Percentiles rank a stretch among this genome's conserved stretches.
These are phyloP conservation scores for Penicillium longicatenatum DNA, from an alignment of 495 filamentous ascomycete species.

Conservation along the genomic window DNA sequence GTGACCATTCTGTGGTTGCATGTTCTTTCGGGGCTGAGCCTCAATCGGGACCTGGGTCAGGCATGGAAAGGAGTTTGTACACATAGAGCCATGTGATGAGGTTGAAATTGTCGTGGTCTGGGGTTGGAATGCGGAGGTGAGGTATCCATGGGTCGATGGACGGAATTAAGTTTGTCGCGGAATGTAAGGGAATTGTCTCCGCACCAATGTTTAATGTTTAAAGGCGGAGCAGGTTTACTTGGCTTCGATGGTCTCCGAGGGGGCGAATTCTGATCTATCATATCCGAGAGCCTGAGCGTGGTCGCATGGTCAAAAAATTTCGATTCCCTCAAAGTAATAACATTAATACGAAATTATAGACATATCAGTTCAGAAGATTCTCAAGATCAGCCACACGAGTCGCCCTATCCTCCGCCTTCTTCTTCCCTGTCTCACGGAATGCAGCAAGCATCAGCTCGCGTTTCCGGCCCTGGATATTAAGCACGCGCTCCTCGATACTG, in stretches of 20 bases:
- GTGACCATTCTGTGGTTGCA: conserved; percentile 1
- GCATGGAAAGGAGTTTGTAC: background rate
- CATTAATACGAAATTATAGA: background rate
- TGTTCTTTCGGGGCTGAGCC: background rate
- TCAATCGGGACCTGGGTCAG: background rate
- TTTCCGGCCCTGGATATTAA: conserved; percentile 82
- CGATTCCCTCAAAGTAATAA: background rate
- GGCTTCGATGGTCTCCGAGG: background rate
- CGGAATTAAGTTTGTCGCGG: background rate
- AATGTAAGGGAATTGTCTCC: background rate
- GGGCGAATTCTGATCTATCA: background rate
- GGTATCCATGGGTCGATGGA: background rate
- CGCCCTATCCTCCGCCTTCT: conserved; percentile 49
- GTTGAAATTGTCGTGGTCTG: background rate
- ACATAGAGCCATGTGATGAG: background rate
- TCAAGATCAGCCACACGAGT: conserved; percentile 61
- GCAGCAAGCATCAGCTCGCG: conserved; percentile 76
- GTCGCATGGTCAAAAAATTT: too few relatives aligned
- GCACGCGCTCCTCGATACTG: conserved; percentile 82
- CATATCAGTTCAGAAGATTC: conserved; percentile 44
- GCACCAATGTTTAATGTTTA: background rate
- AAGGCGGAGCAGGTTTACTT: background rate
- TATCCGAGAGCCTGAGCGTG: too few relatives aligned
- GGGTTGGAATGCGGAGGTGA: background rate
- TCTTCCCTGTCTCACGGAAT: conserved; percentile 64